Evolutionary conservation across 306 rosid species (phyloP).

Genomic region (Lathyrus sativus): DNA sequence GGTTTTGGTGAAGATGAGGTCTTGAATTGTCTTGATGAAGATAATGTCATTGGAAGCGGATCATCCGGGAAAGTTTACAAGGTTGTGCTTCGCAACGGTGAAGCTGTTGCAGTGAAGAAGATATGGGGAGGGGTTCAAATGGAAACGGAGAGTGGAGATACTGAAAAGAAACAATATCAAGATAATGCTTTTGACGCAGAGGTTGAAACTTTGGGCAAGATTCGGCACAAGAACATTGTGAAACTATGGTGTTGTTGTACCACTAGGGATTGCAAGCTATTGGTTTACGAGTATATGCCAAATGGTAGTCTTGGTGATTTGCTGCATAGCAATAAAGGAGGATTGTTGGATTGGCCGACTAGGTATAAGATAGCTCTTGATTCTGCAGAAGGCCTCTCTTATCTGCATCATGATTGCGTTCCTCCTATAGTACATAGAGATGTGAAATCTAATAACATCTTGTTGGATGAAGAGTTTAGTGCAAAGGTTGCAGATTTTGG

Average conservation of each 20-base stretch:
- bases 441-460: conserved; percentile 85
- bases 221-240: conserved; percentile 94
- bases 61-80: conserved; percentile 91
- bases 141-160: conserved; percentile 53
- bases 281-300: conserved; percentile 97
- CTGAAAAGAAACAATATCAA: conserved; percentile 56
- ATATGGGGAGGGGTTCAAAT: conserved; percentile 56
- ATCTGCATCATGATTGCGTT: conserved; percentile 92
- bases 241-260: conserved; percentile 96
- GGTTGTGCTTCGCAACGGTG: conserved; percentile 70
- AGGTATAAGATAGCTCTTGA: conserved; percentile 85
- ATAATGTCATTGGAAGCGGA: conserved; percentile 83
- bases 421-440: conserved; percentile 94
- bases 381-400: conserved; percentile 94
- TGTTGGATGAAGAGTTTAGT: conserved; percentile 79
- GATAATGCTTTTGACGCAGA: conserved; percentile 81
- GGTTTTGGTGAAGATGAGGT: conserved; percentile 87
- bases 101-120: conserved; percentile 82
- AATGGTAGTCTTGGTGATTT: conserved; percentile 92
- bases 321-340: conserved; percentile 80
- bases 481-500: conserved; percentile 96
- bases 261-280: conserved; percentile 74
- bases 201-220: conserved; percentile 83
- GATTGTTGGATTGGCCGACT: conserved; percentile 85
- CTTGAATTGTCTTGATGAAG: conserved; percentile 83